These are phyloP conservation scores for Mortierella hygrophila DNA, from an alignment of 192 early-diverging fungal genomes.

Conservation along the genomic window DNA sequence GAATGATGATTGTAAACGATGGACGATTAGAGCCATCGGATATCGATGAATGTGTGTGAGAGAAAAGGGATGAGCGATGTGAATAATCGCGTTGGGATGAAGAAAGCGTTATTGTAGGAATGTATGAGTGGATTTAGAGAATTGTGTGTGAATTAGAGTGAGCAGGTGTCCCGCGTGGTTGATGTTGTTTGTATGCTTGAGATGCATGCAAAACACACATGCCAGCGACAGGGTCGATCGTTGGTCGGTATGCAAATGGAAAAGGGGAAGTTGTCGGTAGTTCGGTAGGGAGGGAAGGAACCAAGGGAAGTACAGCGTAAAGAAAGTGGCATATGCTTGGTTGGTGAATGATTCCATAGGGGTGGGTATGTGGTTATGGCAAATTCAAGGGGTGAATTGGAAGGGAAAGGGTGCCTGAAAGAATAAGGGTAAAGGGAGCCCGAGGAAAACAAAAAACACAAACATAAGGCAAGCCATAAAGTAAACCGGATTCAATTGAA, in stretches of 20 bases:
- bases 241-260: neutral
- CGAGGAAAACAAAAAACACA: neutral
- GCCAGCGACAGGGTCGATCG: neutral
- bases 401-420: neutral
- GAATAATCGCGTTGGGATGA: neutral
- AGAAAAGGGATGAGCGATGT: neutral
- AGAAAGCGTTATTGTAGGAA: neutral
- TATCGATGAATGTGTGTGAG: neutral
- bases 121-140: neutral
- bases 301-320: neutral
- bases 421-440: neutral
- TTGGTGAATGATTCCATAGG: neutral
- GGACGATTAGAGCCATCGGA: neutral
- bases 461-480: neutral
- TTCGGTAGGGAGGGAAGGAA: neutral
- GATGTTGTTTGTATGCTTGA: neutral
- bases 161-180: constrained; percentile 2
- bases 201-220: neutral
- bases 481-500: neutral
- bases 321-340: neutral
- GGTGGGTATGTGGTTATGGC: constrained; percentile 7
- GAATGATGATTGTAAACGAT: too few relatives aligned
- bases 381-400: neutral
- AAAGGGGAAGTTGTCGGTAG: neutral
- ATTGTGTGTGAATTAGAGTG: neutral